These are phyloP conservation scores for Penicillium coprophilum DNA, from an alignment of 495 filamentous ascomycete genomes.

Conservation along the genomic window DNA sequence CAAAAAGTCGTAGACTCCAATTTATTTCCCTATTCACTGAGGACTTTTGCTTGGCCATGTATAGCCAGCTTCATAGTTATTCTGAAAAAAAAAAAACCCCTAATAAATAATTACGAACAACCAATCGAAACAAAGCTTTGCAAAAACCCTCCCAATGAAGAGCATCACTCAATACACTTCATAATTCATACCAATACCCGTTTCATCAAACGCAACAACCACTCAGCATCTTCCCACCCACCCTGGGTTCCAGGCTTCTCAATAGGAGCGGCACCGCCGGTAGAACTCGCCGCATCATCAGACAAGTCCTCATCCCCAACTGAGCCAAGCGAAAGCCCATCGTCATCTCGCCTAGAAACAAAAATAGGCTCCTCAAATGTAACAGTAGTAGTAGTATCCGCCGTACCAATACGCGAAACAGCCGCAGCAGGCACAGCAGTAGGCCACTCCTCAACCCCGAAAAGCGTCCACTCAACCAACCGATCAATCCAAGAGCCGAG, in stretches of 20 bases:
- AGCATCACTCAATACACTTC: slow-evolving; percentile 3
- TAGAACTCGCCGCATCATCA: slow-evolving; percentile 11
- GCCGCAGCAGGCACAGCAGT: not conserved
- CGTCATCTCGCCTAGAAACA: slow-evolving; percentile 3
- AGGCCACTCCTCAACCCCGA: slow-evolving; percentile 65
- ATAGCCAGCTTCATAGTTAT: slow-evolving; percentile 2
- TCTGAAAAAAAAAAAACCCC: too few species aligned
- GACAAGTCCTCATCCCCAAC: slow-evolving; percentile 9
- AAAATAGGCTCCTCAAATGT: slow-evolving; percentile 27
- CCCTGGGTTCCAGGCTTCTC: slow-evolving; percentile 51
- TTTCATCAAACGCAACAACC: slow-evolving; percentile 75
- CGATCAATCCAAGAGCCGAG: slow-evolving; percentile 75
- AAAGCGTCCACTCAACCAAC: slow-evolving; percentile 73
- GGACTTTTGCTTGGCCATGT: not conserved
- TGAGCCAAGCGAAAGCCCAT: slow-evolving; percentile 14
- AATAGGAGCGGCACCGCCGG: slow-evolving; percentile 27
- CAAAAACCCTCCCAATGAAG: not conserved
- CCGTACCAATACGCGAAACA: slow-evolving; percentile 43
- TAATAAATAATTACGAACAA: not conserved
- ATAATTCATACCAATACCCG: slow-evolving; percentile 61
- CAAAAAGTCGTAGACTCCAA: not conserved
- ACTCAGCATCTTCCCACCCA: slow-evolving; percentile 81
- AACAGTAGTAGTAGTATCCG: slow-evolving; percentile 48
- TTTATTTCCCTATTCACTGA: not conserved
- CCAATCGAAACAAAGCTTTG: slow-evolving; percentile 3